Conservation (phyloP, 192 early-diverging fungal species). For the Coemansia sp. region DNA sequence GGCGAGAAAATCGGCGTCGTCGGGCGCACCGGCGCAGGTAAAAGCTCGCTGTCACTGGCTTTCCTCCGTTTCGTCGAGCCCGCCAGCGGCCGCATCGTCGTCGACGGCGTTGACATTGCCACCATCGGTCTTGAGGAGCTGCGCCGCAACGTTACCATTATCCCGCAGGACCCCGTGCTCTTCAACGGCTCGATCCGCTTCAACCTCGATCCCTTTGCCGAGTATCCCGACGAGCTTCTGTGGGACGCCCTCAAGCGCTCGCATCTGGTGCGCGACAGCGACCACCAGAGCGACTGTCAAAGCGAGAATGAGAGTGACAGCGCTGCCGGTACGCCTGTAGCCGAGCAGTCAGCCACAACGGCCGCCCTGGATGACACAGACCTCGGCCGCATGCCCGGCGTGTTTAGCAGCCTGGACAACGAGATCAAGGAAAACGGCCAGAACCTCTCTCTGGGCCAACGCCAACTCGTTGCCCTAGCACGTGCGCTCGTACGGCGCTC, state of each 20-base stretch:
- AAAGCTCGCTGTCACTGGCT: slow-evolving; percentile 69
- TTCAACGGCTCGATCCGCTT: slow-evolving; percentile 78
- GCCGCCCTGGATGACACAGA: too few species aligned
- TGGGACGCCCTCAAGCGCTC: slow-evolving; percentile 77
- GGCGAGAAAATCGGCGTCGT: slow-evolving; percentile 88
- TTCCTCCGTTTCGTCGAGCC: slow-evolving; percentile 80
- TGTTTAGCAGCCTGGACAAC: slow-evolving; percentile 57
- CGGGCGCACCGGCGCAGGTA: slow-evolving; percentile 87
- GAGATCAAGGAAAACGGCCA: slow-evolving; percentile 80
- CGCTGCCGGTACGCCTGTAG: too few species aligned
- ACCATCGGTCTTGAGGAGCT: slow-evolving; percentile 75
- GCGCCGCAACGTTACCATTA: slow-evolving; percentile 76
- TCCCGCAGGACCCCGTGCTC: slow-evolving; percentile 88
- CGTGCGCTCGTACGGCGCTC: slow-evolving; percentile 71
- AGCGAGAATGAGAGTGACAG: too few species aligned
- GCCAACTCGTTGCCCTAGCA: too few species aligned
- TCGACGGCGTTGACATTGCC: slow-evolving; percentile 77
- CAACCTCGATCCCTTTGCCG: slow-evolving; percentile 87
- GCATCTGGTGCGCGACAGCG: slow-evolving; percentile 59
- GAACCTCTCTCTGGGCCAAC: slow-evolving; percentile 78
- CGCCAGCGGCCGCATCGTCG: slow-evolving; percentile 58
- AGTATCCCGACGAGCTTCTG: slow-evolving; percentile 73
- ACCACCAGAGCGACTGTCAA: too few species aligned
- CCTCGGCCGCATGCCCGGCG: slow-evolving; percentile 18
- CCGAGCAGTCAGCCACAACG: too few species aligned